These are phyloP conservation scores for Hyphopichia buzzinii DNA, from an alignment of 1,139 yeast genomes.

Conservation along the genomic window DNA sequence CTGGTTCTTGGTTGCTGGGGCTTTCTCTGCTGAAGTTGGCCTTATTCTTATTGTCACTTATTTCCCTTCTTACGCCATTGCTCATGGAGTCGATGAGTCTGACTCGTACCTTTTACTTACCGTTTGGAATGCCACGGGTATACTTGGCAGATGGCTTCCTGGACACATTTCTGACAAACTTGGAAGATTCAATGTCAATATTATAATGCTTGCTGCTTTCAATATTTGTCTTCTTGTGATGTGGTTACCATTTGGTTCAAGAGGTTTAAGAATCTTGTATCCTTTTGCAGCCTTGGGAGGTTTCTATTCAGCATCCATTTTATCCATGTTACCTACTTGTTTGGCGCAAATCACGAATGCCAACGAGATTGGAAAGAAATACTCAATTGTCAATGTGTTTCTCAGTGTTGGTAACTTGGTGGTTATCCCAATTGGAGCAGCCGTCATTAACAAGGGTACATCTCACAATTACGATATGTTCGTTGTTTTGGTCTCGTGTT, in stretches of 20 bases:
- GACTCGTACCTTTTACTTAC: conserved; percentile 36
- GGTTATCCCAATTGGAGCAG: conserved; percentile 46
- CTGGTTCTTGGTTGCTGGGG: conserved; percentile 29
- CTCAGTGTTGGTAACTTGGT: conserved; percentile 41
- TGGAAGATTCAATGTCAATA: conserved; percentile 41
- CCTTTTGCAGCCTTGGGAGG: conserved; percentile 38
- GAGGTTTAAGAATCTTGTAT: conserved; percentile 25
- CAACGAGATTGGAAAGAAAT: conserved; percentile 39
- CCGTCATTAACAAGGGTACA: conserved; percentile 37
- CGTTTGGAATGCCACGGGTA: conserved; percentile 39
- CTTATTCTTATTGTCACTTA: conserved; percentile 49
- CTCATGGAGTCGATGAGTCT: conserved; percentile 38
- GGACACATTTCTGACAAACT: conserved; percentile 36
- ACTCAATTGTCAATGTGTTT: conserved; percentile 38
- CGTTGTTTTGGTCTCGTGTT: conserved; percentile 33
- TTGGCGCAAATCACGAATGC: conserved; percentile 39
- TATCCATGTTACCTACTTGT: conserved; percentile 41
- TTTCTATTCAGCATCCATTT: conserved; percentile 26
- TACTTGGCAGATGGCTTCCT: conserved; percentile 38
- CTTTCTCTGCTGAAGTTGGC: conserved; percentile 55
- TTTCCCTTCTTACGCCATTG: conserved; percentile 43
- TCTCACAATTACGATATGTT: conserved; percentile 31
- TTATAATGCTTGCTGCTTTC: conserved; percentile 32
- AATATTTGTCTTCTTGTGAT: conserved; percentile 30
- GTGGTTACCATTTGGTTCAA: conserved; percentile 41